Base-by-base conservation (phyloP, 176 grass and related monocot species). In the Raddia distichophylla region DNA sequence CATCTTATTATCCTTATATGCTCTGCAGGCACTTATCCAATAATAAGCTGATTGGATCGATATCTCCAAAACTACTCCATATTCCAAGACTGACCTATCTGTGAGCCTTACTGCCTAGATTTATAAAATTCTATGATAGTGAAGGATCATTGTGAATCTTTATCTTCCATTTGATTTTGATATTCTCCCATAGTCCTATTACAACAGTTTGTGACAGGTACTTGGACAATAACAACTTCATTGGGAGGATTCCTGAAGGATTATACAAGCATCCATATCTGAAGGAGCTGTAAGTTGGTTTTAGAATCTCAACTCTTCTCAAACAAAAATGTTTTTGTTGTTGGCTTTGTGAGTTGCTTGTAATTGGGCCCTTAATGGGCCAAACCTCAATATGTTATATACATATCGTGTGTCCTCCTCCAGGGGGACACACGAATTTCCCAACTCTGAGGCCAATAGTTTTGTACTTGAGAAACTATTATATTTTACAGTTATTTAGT, bases 151-250 rank as follows among this genome's bases (percentile, higher is more conserved):
- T 20, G 7, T 33, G 10, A 50, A 11, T 44, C 22, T 6, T 10
- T 35, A 63, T 56, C 1, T 11, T 82, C 42, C 71, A 22, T 70
- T 9, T 56, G 20, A 14, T 75, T 84, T 19, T 66, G 59, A 18
- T 49, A 15, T 85, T 79, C 7, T 43, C 3, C 27, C 27, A 27
- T 27, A 27, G 27, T 27, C 27, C 20, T 61, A 15, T 47, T 27
- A 35, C 46, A 57, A 82, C 74, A 45, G 20, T 84, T 59, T 84
- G 67, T 67, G 80, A 10, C 75, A 93, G 91, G 59, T 95, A 95
- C 61, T 84, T 99, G 87, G 96, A 99, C 79, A 86, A 90, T 22
- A 99, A 93, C 82, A 90, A 89, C 51, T 99, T 95, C 85, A 95
- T 90, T 46, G 93, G 96, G 18, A 94, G 91, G 91, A 91, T 99